These are phyloP conservation scores for Sporothrix sp. DNA, from an alignment of 2,329 filamentous ascomycete species.

Conservation along the genomic window DNA sequence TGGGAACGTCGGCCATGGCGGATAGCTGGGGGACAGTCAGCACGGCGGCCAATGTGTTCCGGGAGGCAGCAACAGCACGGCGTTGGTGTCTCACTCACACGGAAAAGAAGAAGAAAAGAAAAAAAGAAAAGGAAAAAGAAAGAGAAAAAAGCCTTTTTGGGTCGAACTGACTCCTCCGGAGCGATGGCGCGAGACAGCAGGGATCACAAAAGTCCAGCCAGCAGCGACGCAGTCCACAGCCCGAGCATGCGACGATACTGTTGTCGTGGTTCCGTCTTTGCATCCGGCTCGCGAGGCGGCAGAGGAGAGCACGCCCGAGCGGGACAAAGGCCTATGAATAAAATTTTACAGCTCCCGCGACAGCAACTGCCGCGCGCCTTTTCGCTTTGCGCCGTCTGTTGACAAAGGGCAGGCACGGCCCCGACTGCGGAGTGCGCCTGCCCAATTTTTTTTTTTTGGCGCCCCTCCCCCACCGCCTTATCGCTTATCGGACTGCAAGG, in stretches of 20 bases:
- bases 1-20: conserved; percentile 39
- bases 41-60: no score
- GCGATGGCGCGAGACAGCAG: no score
- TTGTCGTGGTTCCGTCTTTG: conserved; percentile 3
- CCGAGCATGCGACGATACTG: neutral
- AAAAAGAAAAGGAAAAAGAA: no score
- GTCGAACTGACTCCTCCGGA: no score
- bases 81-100: neutral
- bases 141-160: no score
- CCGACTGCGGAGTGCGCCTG: neutral
- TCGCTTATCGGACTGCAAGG: conserved; percentile 7
- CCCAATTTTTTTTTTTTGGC: conserved; percentile 1
- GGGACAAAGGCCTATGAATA: conserved; percentile 6
- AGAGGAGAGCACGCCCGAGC: conserved; percentile 5
- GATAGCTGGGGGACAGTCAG: neutral
- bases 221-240: neutral
- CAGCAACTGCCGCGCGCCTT: neutral
- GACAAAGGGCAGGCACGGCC: neutral
- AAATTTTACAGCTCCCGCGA: neutral
- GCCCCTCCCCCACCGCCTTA: conserved; percentile 13
- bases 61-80: neutral
- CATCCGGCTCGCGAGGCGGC: conserved; percentile 1
- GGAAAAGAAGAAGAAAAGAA: conserved; percentile 3
- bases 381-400: neutral
- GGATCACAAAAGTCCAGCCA: conserved; percentile 4